Evolutionary conservation across 1,284 basidiomycete genomes (phyloP), one percentile per base, ranked within the genome.

Genomic region (Ganoderma meredithae): DNA sequence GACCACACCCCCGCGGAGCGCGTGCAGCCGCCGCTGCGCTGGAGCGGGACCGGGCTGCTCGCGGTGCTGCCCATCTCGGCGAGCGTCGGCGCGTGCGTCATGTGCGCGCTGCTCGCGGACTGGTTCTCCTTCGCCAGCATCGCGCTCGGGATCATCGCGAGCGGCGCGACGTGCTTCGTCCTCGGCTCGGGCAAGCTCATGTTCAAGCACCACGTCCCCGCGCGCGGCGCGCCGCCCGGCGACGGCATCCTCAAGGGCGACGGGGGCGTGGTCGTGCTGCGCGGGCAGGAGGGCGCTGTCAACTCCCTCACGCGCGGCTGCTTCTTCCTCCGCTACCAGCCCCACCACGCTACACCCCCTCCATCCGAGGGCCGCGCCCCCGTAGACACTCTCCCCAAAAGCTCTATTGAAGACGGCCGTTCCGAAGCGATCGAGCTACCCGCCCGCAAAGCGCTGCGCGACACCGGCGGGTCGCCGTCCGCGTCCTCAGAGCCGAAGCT

Each of bases 91-190:
- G 60, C 68, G 0, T 66, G 62, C 27, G 47, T 59, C 27, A n/a
- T 47, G 10, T 66, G 62, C 49, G 68, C 56, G 10, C 47, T 64
- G 7, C 44, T 60, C 33, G n/a, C 27, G 31, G 68, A 69, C 56
- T 69, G 65, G 64, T 64, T 53, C 53, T 66, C 40, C 17, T 60
- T 60, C 31, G 40, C 62, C 2, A 64, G 63, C 25, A 66, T 69
- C 65, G 58, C 66, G 13, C 55, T 66, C 5, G 68, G 68, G 12
- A 61, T 66, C 27, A 10, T 64, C 41, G 47, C 59, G 15, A 66
- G 55, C 58, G 68, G 65, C 22, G 6, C 40, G 12, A n/a, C 68
- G 12, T 64, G 65, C 62, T 64, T 25, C n/a, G 47, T 66, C 27
- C 53, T 69, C 41, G 68, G 68, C 8, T 60, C 56, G 3, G 65